phyloP scores from a whole-genome alignment of 768 basidiomycete species.

The Podaxis mareebaensis region DNA sequence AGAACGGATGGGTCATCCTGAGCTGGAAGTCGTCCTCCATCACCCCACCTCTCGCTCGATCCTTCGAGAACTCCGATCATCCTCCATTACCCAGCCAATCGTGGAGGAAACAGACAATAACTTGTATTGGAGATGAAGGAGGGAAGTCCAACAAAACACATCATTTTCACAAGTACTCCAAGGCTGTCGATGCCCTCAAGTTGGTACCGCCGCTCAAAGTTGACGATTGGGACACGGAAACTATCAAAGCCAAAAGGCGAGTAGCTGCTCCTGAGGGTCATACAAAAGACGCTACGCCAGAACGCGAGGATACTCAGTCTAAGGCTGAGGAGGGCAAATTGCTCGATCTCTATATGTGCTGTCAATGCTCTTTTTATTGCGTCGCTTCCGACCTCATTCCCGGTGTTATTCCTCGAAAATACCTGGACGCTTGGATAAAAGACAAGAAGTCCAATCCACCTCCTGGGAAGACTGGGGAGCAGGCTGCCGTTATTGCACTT shows the following conservation, averaged over 20 bases:
- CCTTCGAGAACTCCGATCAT: constrained; percentile 43
- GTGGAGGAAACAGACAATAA: constrained; percentile 46
- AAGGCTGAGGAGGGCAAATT: constrained; percentile 47
- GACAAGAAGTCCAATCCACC: constrained; percentile 64
- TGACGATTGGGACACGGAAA: constrained; percentile 60
- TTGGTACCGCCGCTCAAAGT: constrained; percentile 61
- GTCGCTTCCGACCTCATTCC: constrained; percentile 70
- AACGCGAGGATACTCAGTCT: constrained; percentile 37
- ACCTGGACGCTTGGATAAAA: constrained; percentile 60
- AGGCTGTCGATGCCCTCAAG: constrained; percentile 67
- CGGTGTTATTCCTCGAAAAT: constrained; percentile 66
- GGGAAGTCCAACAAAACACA: constrained; percentile 63
- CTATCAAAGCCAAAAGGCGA: constrained; percentile 54
- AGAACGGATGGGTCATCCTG: constrained; percentile 82
- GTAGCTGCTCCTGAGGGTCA: constrained; percentile 41
- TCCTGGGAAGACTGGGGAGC: constrained; percentile 52
- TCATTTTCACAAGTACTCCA: constrained; percentile 77
- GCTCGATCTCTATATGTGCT: constrained; percentile 81
- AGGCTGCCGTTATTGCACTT: constrained; percentile 54
- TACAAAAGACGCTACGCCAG: constrained; percentile 36
- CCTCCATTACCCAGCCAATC: constrained; percentile 54
- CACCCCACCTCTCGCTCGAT: constrained; percentile 58
- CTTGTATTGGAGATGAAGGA: constrained; percentile 55
- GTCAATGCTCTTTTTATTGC: constrained; percentile 78
- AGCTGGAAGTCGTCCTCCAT: constrained; percentile 66